phyloP scores from a whole-genome alignment of 2,329 filamentous ascomycete genomes.

The Trichoderma sp. region DNA sequence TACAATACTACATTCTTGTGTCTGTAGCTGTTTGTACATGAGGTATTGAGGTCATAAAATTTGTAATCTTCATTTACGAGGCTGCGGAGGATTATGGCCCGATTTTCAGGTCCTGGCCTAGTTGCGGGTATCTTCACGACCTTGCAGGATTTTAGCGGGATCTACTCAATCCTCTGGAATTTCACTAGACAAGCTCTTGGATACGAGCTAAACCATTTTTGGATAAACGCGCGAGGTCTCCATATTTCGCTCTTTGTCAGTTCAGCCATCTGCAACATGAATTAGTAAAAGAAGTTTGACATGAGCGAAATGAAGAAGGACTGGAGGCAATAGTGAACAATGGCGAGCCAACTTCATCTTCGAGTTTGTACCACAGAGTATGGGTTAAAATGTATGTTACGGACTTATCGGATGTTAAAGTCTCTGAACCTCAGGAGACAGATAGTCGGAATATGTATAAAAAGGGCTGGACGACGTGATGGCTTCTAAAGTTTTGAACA shows the following conservation, averaged over 20 bases:
- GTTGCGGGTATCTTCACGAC: neutral
- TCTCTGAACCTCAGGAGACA: neutral
- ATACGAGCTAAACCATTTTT: neutral
- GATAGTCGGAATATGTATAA: neutral
- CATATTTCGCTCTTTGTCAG: neutral
- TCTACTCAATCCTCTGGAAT: neutral
- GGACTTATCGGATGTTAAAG: neutral
- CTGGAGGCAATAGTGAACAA: neutral
- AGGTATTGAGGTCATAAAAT: accelerated
- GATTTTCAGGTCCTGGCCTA: neutral
- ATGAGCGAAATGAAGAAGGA: neutral
- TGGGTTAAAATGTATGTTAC: neutral
- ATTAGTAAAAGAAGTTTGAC: neutral
- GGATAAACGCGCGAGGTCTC: neutral
- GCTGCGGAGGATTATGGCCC: neutral
- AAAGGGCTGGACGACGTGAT: neutral
- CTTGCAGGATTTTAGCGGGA: neutral
- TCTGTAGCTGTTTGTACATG: accelerated
- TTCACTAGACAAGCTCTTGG: neutral
- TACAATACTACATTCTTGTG: neutral
- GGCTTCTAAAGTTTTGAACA: neutral
- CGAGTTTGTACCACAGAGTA: neutral
- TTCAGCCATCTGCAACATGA: neutral
- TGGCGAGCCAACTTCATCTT: neutral
- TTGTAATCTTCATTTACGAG: neutral